Percentiles rank a stretch among this genome's conserved stretches.
Conservation (phyloP, 73 alveolate species). For the Tetrahymena malaccensis region DNA sequence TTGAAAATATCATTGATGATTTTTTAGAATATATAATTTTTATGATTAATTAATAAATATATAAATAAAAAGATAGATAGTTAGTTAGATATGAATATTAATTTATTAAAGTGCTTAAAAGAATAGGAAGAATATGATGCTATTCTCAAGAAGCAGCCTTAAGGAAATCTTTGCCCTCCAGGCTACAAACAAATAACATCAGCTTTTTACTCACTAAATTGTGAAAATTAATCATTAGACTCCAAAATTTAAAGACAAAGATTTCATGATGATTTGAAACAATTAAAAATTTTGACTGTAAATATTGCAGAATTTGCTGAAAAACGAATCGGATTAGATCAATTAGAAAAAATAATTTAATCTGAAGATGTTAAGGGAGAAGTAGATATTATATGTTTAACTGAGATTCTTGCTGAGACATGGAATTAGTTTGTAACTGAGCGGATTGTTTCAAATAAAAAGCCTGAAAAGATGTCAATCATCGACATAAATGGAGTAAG, state of each 20-base stretch:
- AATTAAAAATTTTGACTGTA: not conserved
- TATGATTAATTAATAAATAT: no score
- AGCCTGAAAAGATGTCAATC: not conserved
- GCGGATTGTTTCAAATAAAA: not conserved
- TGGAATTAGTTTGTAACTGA: not conserved
- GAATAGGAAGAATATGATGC: not conserved
- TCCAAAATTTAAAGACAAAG: not conserved
- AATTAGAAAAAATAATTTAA: not conserved
- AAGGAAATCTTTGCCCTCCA: not conserved
- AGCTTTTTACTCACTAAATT: not conserved
- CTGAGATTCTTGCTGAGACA: not conserved
- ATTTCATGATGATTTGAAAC: not conserved
- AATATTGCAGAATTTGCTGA: not conserved
- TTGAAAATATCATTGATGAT: not conserved
- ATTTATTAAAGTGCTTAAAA: not conserved
- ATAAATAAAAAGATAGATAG: not conserved
- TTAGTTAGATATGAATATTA: not conserved
- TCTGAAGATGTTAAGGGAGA: not conserved
- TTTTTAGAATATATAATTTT: not conserved
- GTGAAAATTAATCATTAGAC: not conserved
- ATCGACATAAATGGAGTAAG: not conserved
- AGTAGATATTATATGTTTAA: not conserved
- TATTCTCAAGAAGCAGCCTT: not conserved
- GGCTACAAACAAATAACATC: not conserved
- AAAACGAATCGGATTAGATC: not conserved